These are phyloP conservation scores for Hanseniaspora occidentalis DNA, from an alignment of 805 yeast species.

Conservation along the genomic window DNA sequence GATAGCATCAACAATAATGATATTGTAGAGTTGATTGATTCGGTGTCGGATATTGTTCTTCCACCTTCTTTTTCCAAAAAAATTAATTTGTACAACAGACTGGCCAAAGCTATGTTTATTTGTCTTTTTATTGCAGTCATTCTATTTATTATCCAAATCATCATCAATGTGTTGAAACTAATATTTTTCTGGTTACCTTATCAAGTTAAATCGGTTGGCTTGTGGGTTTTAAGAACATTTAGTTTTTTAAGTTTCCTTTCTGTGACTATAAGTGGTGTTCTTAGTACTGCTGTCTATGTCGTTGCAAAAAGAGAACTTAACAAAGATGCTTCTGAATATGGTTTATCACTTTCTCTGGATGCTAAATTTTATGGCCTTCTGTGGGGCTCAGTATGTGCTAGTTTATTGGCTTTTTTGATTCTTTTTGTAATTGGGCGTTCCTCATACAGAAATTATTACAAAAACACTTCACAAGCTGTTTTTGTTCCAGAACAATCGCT, in stretches of 20 bases:
- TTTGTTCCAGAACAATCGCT: no score
- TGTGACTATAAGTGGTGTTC: constrained; percentile 29
- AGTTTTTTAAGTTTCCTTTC: constrained; percentile 28
- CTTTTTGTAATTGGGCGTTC: constrained; percentile 21
- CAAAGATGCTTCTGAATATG: constrained; percentile 33
- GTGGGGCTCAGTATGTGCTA: constrained; percentile 51
- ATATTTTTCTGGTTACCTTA: constrained; percentile 27
- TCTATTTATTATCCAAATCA: constrained; percentile 28
- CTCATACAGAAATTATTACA: no score
- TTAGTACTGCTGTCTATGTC: constrained; percentile 51
- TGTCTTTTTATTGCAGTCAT: constrained; percentile 38
- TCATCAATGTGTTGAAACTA: constrained; percentile 23
- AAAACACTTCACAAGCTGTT: no score
- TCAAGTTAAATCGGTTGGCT: constrained; percentile 29
- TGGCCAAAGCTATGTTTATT: constrained; percentile 49
- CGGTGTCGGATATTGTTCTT: constrained; percentile 27
- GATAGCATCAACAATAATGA: constrained; percentile 21
- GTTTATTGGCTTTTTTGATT: constrained; percentile 28
- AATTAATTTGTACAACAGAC: constrained; percentile 29
- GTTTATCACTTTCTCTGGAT: constrained; percentile 39
- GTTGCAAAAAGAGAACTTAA: constrained; percentile 41
- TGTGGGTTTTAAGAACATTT: constrained; percentile 34
- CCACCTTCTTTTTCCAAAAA: constrained; percentile 44
- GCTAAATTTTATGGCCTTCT: constrained; percentile 44
- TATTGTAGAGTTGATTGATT: constrained; percentile 10